Conservation (phyloP, 805 yeast genomes). For the Yamadazyma nakazawae region DNA sequence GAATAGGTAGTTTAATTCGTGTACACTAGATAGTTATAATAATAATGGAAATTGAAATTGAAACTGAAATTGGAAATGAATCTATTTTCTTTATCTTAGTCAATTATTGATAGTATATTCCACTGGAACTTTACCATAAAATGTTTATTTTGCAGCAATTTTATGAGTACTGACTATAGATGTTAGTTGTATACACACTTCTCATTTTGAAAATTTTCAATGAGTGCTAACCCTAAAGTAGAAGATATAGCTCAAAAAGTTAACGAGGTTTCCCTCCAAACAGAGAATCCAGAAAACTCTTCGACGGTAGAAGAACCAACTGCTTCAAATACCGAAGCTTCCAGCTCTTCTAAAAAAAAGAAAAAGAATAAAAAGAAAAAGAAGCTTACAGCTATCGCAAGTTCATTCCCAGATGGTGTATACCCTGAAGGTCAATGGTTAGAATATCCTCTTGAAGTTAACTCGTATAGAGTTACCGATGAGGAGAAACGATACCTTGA, state of each 20-base stretch:
- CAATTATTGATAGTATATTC: too few species aligned
- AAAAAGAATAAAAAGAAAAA: constrained; percentile 51
- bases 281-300: constrained; percentile 25
- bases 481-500: constrained; percentile 84
- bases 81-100: too few species aligned
- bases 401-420: constrained; percentile 62
- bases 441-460: constrained; percentile 68
- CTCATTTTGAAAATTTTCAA: constrained; percentile 2
- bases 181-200: neutral
- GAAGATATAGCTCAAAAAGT: constrained; percentile 1
- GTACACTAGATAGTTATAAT: neutral
- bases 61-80: neutral
- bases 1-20: constrained; percentile 1
- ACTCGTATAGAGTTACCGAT: constrained; percentile 70
- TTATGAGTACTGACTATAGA: neutral
- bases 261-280: neutral
- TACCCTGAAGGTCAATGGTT: constrained; percentile 88
- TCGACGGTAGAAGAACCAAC: constrained; percentile 8
- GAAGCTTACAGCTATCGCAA: constrained; percentile 59
- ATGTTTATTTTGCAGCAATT: neutral
- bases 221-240: constrained; percentile 1
- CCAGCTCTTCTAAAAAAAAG: constrained; percentile 24
- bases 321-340: constrained; percentile 1
- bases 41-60: neutral
- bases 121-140: too few species aligned